Evolutionary conservation across 139 green algal genomes (phyloP), one percentile per base, ranked within the genome.

Genomic region (Gonium pectorale): DNA sequence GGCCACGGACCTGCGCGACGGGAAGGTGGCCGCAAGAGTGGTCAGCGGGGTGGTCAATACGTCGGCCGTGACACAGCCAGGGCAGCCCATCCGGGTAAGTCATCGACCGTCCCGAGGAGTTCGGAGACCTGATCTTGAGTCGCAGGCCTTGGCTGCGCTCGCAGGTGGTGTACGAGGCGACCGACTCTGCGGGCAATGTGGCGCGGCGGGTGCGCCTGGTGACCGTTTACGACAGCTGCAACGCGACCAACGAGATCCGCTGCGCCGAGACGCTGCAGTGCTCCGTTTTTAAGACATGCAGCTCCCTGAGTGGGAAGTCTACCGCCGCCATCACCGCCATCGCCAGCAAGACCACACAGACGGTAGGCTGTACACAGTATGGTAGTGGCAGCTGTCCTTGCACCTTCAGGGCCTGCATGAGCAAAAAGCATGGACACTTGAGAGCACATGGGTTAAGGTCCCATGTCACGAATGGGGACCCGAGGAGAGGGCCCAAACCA

Each of bases 111-210:
- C n/a, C 5, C 8, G 7, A n/a, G n/a, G 40, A 3, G 60, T 40
- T 40, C 9, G 60, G 17, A 41, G n/a, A 67, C 22, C n/a, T 41
- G 40, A 6, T 24, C 19, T 27, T 27, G 22, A 33, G 56, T 24
- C 56, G 56, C 56, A 6, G 21, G 56, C 6, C 56, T 27, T n/a
- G 17, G 15, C 60, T 40, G 6, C 29, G 5, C 19, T 9, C 60
- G 5, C n/a, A 67, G 60, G 60, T 67, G 13, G 60, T 67, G 60
- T 67, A 67, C 60, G 60, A 67, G 60, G 60, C 60, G 9, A n/a
- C 19, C 29, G 60, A 67, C n/a, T 17, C 60, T 17, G 26, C 60
- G 29, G 60, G 60, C 5, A 67, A 67, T 41, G 60, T 67, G 60
- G 60, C 60, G 29, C 29, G 60, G 13, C 5, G 7, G 13, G 8